Conservation (phyloP, 148 eudicot genomes). For the Rhododendron ovatum region DNA sequence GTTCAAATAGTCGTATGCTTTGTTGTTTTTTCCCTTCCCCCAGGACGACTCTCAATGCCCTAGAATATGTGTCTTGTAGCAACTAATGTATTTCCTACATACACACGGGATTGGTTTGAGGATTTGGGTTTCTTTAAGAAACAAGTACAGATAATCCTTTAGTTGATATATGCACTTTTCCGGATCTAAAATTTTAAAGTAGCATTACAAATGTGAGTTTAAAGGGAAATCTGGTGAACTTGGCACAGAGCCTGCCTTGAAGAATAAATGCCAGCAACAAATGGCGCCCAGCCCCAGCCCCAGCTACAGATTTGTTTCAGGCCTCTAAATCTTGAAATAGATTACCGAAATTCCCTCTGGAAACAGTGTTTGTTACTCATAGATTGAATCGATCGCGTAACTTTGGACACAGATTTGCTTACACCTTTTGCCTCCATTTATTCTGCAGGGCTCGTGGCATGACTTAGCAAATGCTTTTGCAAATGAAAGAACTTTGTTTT, state of each 20-base stretch:
- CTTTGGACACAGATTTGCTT: neutral
- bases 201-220: neutral
- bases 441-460: constrained; percentile 86
- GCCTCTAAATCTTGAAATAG: neutral
- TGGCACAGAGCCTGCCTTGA: neutral
- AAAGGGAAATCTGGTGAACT: neutral
- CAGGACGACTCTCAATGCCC: neutral
- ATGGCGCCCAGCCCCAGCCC: neutral
- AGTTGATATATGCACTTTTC: neutral
- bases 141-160: neutral
- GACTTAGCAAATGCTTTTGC: constrained; percentile 69
- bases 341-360: neutral
- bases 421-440: constrained; percentile 10
- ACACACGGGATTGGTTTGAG: neutral
- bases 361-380: neutral
- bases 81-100: neutral
- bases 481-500: constrained; percentile 53
- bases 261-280: neutral
- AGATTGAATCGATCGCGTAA: neutral
- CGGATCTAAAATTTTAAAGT: neutral
- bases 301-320: neutral
- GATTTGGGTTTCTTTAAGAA: neutral
- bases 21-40: neutral
- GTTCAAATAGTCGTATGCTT: neutral
- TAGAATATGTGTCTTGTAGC: neutral